A percentile compares a stretch with the other conserved stretches of the same genome.
Conservation (phyloP, 352 stramenopile genomes). For the Phytophthora ramorum region DNA sequence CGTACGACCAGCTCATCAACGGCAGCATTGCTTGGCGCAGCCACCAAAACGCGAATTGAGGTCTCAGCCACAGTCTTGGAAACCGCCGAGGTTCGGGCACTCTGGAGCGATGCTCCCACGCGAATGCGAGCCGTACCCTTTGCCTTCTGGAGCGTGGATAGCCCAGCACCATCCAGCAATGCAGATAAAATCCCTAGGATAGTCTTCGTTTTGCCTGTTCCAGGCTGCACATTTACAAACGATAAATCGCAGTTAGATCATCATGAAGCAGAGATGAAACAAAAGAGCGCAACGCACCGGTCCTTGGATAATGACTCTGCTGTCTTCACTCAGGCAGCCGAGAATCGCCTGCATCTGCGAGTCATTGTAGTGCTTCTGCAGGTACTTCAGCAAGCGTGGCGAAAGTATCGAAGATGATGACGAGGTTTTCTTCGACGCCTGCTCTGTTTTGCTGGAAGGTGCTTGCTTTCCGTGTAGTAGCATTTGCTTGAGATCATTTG, state of each 20-base stretch:
- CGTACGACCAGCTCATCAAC: slow-evolving; percentile 82
- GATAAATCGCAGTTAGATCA: slow-evolving; percentile 5
- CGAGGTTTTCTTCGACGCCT: slow-evolving; percentile 5
- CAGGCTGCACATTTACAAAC: slow-evolving; percentile 47
- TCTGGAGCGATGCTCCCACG: slow-evolving; percentile 70
- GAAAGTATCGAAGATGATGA: slow-evolving; percentile 39
- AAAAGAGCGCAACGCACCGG: slow-evolving; percentile 48
- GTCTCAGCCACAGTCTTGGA: slow-evolving; percentile 62
- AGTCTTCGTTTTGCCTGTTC: slow-evolving; percentile 87
- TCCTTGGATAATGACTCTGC: slow-evolving; percentile 82
- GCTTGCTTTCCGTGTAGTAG: slow-evolving; percentile 51
- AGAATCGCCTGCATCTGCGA: slow-evolving; percentile 80
- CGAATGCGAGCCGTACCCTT: slow-evolving; percentile 72
- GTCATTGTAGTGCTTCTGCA: slow-evolving; percentile 75
- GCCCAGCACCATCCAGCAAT: slow-evolving; percentile 71
- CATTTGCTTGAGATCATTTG: slow-evolving; percentile 55
- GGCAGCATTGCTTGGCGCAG: slow-evolving; percentile 81
- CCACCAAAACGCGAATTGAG: slow-evolving; percentile 77
- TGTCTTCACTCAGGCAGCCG: slow-evolving; percentile 64
- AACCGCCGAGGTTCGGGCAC: slow-evolving; percentile 28
- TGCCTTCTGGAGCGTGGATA: slow-evolving; percentile 53
- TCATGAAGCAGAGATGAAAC: not conserved
- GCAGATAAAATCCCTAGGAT: slow-evolving; percentile 79
- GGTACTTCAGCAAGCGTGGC: slow-evolving; percentile 47
- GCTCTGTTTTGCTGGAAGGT: slow-evolving; percentile 17